Base-by-base conservation (phyloP, 2,329 filamentous ascomycete genomes). In the Sordariomycetes sp. region DNA sequence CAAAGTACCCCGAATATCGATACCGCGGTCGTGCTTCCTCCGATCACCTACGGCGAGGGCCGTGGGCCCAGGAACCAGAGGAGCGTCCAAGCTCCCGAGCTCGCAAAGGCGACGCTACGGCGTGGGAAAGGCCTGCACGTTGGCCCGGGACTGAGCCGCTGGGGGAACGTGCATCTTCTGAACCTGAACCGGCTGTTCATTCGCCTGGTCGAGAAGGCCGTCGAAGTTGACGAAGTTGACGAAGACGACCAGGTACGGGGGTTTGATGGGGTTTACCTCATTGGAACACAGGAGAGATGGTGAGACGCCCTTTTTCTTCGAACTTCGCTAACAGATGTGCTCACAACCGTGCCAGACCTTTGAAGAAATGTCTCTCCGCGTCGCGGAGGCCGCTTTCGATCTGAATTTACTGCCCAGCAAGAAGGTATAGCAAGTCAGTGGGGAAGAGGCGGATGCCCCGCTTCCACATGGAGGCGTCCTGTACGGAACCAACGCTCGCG, bases 141-240 rank as follows among this genome's bases (percentile, higher is more conserved):
- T 36, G 69, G 71, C 5, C 65, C 68, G 0, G 77, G 77, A 17
- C 66, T 71, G 61, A 71, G 72, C 2, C 69, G 74, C 61, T 81
- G 77, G 78, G 73, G 79, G 65, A 69, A 76, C 58, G 82, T 80
- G 22, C 73, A 81, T 63, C 65, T 81, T 17, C 64, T 68, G 53
- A 76, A 80, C 62, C 66, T 81, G n/a, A 68, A 69, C 7, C 64
- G 65, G 8, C 65, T 79, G 54, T 74, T 76, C 57, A 64, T 70
- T 52, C 64, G 64, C 53, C 70, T 81, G 20, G 72, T 76, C 10
- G 72, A 75, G 48, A 74, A 54, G 69, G 74, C 4, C 77, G 82
- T 58, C 70, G 77, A 0, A 84, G 87, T 63, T 70, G 83, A 45
- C 70, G 77, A 0, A 84, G 87, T 63, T 70, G 83, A 45, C 39